phyloP scores from a whole-genome alignment of 768 basidiomycete genomes.

The Psilocybe sp. region DNA sequence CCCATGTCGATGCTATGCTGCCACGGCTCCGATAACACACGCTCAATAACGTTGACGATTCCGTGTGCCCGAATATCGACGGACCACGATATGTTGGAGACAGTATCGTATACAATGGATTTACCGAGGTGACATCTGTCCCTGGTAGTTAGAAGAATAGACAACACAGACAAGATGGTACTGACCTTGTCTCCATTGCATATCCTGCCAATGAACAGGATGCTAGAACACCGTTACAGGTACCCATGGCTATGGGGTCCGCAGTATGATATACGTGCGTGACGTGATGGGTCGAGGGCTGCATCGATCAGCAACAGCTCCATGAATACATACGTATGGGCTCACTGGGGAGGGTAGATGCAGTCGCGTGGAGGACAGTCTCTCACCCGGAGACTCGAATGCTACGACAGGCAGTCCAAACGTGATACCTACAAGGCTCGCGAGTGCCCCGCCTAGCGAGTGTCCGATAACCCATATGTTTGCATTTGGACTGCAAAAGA shows the following conservation, averaged over 20 bases:
- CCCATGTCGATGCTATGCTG: slow-evolving; percentile 54
- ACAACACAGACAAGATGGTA: slow-evolving; percentile 9
- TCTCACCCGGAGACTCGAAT: slow-evolving; percentile 89
- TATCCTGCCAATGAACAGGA: slow-evolving; percentile 87
- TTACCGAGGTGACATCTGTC: slow-evolving; percentile 81
- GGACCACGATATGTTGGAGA: slow-evolving; percentile 79
- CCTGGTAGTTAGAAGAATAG: background rate
- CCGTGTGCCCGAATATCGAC: slow-evolving; percentile 81
- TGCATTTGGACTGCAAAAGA: slow-evolving; percentile 54
- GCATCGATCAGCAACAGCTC: background rate
- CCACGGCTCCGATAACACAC: slow-evolving; percentile 72
- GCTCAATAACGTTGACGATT: slow-evolving; percentile 78
- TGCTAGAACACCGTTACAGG: slow-evolving; percentile 77
- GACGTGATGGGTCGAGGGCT: slow-evolving; percentile 76
- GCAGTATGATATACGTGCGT: slow-evolving; percentile 94
- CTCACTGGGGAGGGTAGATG: slow-evolving; percentile 85
- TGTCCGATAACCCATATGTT: slow-evolving; percentile 88
- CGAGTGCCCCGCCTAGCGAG: slow-evolving; percentile 70
- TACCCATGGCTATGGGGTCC: slow-evolving; percentile 91
- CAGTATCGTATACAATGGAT: slow-evolving; percentile 89
- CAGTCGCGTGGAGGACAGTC: slow-evolving; percentile 70
- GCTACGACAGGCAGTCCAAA: slow-evolving; percentile 87
- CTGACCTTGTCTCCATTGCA: slow-evolving; percentile 76
- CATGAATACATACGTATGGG: background rate
- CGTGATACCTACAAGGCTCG: slow-evolving; percentile 80